Conservation (phyloP, 768 basidiomycete species). For the Tremella fuciformis region DNA sequence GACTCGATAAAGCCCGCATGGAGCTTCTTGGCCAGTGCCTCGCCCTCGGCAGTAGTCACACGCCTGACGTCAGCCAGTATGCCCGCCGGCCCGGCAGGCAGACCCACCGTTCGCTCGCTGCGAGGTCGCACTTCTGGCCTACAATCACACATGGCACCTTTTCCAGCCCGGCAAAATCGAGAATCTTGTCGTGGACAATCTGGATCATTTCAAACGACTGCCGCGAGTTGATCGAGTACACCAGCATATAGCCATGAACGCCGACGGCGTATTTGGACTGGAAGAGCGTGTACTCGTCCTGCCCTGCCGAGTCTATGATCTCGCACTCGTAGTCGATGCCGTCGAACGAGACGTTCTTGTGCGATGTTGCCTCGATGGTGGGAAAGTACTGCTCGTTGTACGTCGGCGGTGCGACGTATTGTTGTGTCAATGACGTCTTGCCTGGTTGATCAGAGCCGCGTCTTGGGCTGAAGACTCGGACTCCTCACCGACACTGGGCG, state of each 20-base stretch:
- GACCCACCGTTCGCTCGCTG: slow-evolving; percentile 62
- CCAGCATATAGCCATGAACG: slow-evolving; percentile 93
- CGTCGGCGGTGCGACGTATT: slow-evolving; percentile 81
- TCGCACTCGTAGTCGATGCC: slow-evolving; percentile 92
- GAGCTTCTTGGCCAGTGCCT: slow-evolving; percentile 68
- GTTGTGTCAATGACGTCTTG: slow-evolving; percentile 87
- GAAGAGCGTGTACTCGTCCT: slow-evolving; percentile 95
- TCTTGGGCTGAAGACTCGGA: not conserved
- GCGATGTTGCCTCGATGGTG: slow-evolving; percentile 84
- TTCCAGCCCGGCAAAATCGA: slow-evolving; percentile 76
- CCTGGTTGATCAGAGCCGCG: slow-evolving; percentile 56
- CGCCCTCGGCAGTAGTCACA: slow-evolving; percentile 69
- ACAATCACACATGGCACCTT: slow-evolving; percentile 91
- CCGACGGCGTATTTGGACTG: slow-evolving; percentile 93
- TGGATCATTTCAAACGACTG: slow-evolving; percentile 93
- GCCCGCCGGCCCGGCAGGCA: not conserved
- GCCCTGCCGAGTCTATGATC: slow-evolving; percentile 96
- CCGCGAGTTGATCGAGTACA: slow-evolving; percentile 86
- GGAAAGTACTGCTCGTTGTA: slow-evolving; percentile 93
- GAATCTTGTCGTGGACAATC: slow-evolving; percentile 88
- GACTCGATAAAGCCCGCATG: slow-evolving; percentile 82
- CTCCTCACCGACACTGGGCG: slow-evolving; percentile 50
- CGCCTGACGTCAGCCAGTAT: slow-evolving; percentile 8
- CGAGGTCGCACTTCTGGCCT: slow-evolving; percentile 83
- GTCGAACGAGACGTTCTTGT: slow-evolving; percentile 79